A percentile compares a stretch with the other conserved stretches of the same genome.
phyloP scores from a whole-genome alignment of 345 rosid genomes.

The Lepidium aucheri region DNA sequence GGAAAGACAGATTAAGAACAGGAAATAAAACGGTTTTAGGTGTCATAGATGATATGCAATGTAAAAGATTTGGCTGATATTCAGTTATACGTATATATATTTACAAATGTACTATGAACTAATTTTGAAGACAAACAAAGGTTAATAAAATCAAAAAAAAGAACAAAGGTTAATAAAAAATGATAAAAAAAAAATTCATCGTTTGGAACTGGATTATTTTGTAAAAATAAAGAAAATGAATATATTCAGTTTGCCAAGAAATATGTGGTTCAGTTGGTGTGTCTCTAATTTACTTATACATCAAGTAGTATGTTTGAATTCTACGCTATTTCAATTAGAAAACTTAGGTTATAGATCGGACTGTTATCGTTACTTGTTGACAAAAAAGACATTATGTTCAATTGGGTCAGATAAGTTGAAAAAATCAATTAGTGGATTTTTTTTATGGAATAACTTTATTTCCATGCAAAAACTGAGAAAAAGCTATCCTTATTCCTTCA shows the following conservation, averaged over 20 bases:
- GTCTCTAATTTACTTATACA: too few species aligned
- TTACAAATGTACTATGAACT: background rate
- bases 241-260: too few species aligned
- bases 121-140: background rate
- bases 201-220: slow-evolving; percentile 7
- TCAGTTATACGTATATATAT: too few species aligned
- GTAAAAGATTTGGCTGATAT: too few species aligned
- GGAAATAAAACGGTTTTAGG: too few species aligned
- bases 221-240: background rate
- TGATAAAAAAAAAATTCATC: background rate
- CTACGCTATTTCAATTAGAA: too few species aligned
- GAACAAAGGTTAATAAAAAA: background rate
- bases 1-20: too few species aligned
- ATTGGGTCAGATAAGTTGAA: slow-evolving; percentile 18
- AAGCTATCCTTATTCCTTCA: slow-evolving; percentile 16
- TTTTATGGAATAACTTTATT: slow-evolving; percentile 5
- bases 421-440: slow-evolving; percentile 16
- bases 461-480: slow-evolving; percentile 17
- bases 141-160: background rate
- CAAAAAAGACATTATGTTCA: background rate
- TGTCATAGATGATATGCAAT: too few species aligned
- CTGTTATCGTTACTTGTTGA: too few species aligned
- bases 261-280: too few species aligned
- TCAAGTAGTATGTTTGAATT: too few species aligned
- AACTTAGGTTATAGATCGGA: too few species aligned